phyloP scores from a whole-genome alignment of 495 filamentous ascomycete species.

The Neurospora sp. region DNA sequence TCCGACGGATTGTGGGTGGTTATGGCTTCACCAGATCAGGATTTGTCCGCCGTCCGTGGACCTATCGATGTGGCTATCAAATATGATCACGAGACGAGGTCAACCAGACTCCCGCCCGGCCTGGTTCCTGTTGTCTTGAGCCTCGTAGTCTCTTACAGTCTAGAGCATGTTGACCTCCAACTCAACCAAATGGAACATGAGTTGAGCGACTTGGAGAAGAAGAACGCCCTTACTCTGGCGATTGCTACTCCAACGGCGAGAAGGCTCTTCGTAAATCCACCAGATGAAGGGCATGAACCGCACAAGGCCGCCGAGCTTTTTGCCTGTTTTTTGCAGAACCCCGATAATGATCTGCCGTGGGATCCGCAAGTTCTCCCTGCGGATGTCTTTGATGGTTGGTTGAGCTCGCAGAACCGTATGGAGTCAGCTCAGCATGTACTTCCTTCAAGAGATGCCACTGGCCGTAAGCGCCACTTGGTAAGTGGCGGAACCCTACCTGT shows the following conservation, averaged over 20 bases:
- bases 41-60: constrained; percentile 7
- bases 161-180: constrained; percentile 37
- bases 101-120: constrained; percentile 6
- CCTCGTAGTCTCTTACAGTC: constrained; percentile 27
- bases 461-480: constrained; percentile 31
- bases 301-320: constrained; percentile 28
- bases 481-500: constrained; percentile 5
- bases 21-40: constrained; percentile 12
- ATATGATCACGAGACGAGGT: constrained; percentile 30
- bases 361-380: constrained; percentile 25
- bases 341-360: constrained; percentile 23
- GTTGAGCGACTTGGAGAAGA: constrained; percentile 25
- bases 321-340: constrained; percentile 22
- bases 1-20: constrained; percentile 9
- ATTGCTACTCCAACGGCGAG: constrained; percentile 14
- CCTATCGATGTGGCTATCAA: constrained; percentile 28
- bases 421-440: background rate
- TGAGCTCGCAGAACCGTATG: constrained; percentile 9
- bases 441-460: constrained; percentile 7
- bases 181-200: constrained; percentile 14
- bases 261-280: constrained; percentile 21
- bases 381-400: constrained; percentile 27
- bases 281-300: constrained; percentile 18
- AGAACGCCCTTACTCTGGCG: constrained; percentile 30
- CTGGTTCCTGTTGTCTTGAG: constrained; percentile 21